Percentiles rank a stretch among this genome's conserved stretches.
phyloP scores from a whole-genome alignment of 495 filamentous ascomycete species.

The Durotheca rogersii region DNA sequence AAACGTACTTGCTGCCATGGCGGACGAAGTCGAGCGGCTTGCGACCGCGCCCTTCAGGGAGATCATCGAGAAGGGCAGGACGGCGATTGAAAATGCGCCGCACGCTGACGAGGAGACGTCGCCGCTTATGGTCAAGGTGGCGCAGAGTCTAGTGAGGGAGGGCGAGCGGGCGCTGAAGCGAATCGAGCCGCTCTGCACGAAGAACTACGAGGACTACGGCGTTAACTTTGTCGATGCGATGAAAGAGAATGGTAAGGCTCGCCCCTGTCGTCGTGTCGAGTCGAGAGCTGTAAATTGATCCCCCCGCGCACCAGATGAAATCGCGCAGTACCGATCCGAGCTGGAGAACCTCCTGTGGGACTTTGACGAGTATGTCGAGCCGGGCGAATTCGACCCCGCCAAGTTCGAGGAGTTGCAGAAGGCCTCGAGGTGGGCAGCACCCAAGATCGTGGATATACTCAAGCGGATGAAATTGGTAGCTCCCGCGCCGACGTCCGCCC shows the following conservation, averaged over 20 bases:
- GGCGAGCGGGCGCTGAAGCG: constrained; percentile 45
- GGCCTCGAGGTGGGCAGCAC: constrained; percentile 39
- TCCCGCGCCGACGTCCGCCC: constrained; percentile 24
- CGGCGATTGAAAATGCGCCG: constrained; percentile 40
- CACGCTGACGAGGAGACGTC: constrained; percentile 32
- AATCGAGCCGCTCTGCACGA: constrained; percentile 45
- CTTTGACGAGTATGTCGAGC: constrained; percentile 46
- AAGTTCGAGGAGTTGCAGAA: constrained; percentile 42
- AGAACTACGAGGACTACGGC: constrained; percentile 42
- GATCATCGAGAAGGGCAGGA: constrained; percentile 42
- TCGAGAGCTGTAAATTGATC: constrained; percentile 8
- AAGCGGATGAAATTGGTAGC: constrained; percentile 44
- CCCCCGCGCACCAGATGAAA: constrained; percentile 35
- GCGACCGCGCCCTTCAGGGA: constrained; percentile 44
- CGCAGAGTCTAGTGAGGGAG: constrained; percentile 41
- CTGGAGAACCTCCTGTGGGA: constrained; percentile 45
- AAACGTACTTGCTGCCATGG: constrained; percentile 21
- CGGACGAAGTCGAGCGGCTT: constrained; percentile 42
- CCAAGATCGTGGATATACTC: constrained; percentile 41
- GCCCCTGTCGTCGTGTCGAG: not conserved
- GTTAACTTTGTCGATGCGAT: constrained; percentile 43
- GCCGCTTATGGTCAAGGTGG: constrained; percentile 43
- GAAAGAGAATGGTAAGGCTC: constrained; percentile 44
- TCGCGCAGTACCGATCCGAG: constrained; percentile 41
- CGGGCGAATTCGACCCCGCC: constrained; percentile 40